phyloP scores from a whole-genome alignment of 495 filamentous ascomycete genomes.

The Staphylotrichum longicolle region DNA sequence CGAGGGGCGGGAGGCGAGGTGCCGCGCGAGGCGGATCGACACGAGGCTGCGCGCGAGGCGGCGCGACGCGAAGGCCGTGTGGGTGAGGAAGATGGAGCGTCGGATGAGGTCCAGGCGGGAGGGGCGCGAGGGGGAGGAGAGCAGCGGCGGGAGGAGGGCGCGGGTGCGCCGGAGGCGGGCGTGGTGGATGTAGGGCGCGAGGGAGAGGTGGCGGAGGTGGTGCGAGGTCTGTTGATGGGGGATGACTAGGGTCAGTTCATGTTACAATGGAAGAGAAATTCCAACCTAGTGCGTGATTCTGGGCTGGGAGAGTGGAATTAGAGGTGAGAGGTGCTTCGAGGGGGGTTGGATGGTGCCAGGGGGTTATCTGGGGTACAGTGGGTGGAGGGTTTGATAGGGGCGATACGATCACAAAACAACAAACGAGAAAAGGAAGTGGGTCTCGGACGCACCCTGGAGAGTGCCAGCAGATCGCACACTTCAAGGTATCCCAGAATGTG shows the following conservation, averaged over 20 bases:
- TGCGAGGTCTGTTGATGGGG: conserved; percentile 49
- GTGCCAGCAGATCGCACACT: conserved; percentile 54
- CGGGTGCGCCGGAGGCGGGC: conserved; percentile 54
- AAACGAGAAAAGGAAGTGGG: conserved; percentile 11
- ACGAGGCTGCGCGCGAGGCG: conserved; percentile 50
- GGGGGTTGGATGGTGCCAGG: not conserved
- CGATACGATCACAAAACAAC: not conserved
- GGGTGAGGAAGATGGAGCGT: conserved; percentile 59
- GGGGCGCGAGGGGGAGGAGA: conserved; percentile 52
- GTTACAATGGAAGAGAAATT: too few relatives aligned
- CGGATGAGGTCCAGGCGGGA: conserved; percentile 50
- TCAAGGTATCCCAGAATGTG: conserved; percentile 55
- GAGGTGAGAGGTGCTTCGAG: not conserved
- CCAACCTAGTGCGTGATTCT: too few relatives aligned
- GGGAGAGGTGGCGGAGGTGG: conserved; percentile 52
- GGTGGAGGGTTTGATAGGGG: not conserved
- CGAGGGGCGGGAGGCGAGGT: conserved; percentile 44
- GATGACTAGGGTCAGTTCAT: not conserved
- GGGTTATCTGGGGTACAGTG: not conserved
- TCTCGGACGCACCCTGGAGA: conserved; percentile 51
- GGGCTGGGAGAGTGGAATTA: too few relatives aligned
- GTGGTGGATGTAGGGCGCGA: conserved; percentile 55
- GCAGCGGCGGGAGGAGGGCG: conserved; percentile 44
- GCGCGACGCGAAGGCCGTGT: conserved; percentile 53
- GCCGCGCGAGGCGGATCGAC: conserved; percentile 48